phyloP scores from a whole-genome alignment of 2,329 filamentous ascomycete genomes.

The Magnaporthiopsis rhizophila region DNA sequence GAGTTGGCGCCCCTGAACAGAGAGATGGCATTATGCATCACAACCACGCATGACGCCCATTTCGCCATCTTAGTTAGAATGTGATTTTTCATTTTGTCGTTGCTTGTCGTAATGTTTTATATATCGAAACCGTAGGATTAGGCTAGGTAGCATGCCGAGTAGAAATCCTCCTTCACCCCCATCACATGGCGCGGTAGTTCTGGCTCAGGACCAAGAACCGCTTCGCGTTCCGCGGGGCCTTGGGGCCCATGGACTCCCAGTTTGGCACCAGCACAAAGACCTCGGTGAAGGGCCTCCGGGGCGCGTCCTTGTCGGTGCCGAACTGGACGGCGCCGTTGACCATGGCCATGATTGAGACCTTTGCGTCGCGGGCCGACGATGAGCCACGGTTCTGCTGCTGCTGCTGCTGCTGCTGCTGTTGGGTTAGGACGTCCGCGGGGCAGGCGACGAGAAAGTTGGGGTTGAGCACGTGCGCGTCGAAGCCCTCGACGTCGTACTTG shows the following conservation, averaged over 20 bases:
- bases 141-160: too few relatives aligned
- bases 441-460: slow-evolving; percentile 52
- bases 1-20: too few relatives aligned
- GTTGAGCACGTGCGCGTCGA: slow-evolving; percentile 74
- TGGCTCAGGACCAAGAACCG: slow-evolving; percentile 64
- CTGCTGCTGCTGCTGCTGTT: slow-evolving; percentile 17
- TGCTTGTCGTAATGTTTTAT: too few relatives aligned
- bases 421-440: slow-evolving; percentile 31
- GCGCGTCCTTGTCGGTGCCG: slow-evolving; percentile 53
- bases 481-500: slow-evolving; percentile 64
- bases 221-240: slow-evolving; percentile 43
- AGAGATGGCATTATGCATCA: too few relatives aligned
- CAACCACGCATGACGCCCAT: too few relatives aligned
- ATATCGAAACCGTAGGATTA: too few relatives aligned
- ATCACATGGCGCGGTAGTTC: slow-evolving; percentile 53
- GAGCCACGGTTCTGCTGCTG: slow-evolving; percentile 6
- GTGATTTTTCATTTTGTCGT: too few relatives aligned
- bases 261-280: slow-evolving; percentile 75
- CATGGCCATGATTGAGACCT: slow-evolving; percentile 64
- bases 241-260: slow-evolving; percentile 48
- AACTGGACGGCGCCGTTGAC: slow-evolving; percentile 67
- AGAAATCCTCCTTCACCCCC: not conserved
- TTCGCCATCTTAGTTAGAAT: too few relatives aligned
- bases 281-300: slow-evolving; percentile 67
- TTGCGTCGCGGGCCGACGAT: slow-evolving; percentile 37